Evolutionary conservation across 805 yeast species (phyloP).

Genomic region (Diddensiella transvaalensis): DNA sequence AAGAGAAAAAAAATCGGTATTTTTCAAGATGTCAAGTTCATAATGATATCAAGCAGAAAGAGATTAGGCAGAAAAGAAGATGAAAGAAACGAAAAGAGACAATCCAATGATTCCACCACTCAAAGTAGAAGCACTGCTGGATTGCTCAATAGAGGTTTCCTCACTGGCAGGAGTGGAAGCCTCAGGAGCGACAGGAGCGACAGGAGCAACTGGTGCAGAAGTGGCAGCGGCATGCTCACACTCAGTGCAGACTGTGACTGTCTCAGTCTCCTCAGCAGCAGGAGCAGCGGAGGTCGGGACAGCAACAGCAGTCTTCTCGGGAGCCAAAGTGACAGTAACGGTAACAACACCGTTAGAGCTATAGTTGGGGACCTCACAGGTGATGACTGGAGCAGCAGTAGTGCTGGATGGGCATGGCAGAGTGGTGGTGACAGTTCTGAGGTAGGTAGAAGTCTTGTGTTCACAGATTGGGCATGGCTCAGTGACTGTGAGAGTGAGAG

Average conservation of each 20-base stretch:
- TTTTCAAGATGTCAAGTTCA: too few relatives aligned
- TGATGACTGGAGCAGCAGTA: background rate
- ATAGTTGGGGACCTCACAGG: background rate
- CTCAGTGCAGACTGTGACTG: too few relatives aligned
- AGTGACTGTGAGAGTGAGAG: background rate
- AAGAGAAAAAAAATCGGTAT: too few relatives aligned
- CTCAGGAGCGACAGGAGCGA: too few relatives aligned
- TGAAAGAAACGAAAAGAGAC: background rate
- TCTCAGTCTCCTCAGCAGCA: background rate
- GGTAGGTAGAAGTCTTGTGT: background rate
- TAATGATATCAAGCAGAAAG: too few relatives aligned
- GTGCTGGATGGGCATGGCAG: background rate
- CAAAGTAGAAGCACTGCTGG: background rate
- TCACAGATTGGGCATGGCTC: background rate
- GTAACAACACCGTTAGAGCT: background rate
- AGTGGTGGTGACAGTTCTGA: background rate
- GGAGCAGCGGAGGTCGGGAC: background rate
- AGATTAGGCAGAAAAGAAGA: background rate
- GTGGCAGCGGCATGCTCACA: background rate
- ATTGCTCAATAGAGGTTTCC: background rate
- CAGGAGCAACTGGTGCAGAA: background rate
- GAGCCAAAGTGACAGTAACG: background rate
- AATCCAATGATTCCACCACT: background rate
- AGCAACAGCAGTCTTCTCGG: background rate
- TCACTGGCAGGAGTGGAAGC: background rate